Evolutionary conservation across 805 yeast species (phyloP).

Genomic region (Metschnikowia similis): DNA sequence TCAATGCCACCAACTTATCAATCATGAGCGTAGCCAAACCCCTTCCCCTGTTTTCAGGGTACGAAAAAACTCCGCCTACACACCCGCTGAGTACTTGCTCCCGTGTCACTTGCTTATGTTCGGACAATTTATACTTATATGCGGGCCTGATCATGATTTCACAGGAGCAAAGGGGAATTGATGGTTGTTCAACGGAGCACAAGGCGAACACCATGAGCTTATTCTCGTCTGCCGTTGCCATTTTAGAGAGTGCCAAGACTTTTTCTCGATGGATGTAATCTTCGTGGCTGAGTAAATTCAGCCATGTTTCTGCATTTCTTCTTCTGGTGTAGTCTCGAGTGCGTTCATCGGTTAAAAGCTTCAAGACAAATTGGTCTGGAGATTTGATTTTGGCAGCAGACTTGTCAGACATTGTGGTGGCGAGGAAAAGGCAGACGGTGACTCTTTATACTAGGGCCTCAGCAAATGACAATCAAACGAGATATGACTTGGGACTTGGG

Average conservation of each 20-base stretch:
- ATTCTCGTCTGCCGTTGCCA: slow-evolving; percentile 16
- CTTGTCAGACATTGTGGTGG: not conserved
- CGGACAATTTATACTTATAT: slow-evolving; percentile 19
- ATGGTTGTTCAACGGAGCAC: slow-evolving; percentile 16
- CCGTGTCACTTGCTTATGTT: slow-evolving; percentile 15
- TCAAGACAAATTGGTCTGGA: slow-evolving; percentile 14
- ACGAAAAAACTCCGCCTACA: slow-evolving; percentile 41
- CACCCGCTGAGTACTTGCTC: slow-evolving; percentile 29
- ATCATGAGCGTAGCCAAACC: slow-evolving; percentile 39
- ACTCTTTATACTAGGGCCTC: not conserved
- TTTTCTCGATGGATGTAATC: slow-evolving; percentile 35
- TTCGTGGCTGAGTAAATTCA: slow-evolving; percentile 27
- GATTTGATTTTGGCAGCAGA: not conserved
- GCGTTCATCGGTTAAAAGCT: slow-evolving; percentile 20
- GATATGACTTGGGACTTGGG: too few relatives aligned
- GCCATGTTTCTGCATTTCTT: slow-evolving; percentile 36
- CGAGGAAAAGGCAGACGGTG: not conserved
- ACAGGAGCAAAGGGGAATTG: slow-evolving; percentile 27
- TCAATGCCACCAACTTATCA: slow-evolving; percentile 28
- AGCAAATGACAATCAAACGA: too few relatives aligned
- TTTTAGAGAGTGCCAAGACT: slow-evolving; percentile 23
- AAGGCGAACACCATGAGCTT: slow-evolving; percentile 25
- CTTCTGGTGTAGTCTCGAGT: slow-evolving; percentile 29
- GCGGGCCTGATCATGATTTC: slow-evolving; percentile 33
- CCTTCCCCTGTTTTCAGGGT: slow-evolving; percentile 31